phyloP scores from a whole-genome alignment of 83 land plant species.

The Larix sibirica region DNA sequence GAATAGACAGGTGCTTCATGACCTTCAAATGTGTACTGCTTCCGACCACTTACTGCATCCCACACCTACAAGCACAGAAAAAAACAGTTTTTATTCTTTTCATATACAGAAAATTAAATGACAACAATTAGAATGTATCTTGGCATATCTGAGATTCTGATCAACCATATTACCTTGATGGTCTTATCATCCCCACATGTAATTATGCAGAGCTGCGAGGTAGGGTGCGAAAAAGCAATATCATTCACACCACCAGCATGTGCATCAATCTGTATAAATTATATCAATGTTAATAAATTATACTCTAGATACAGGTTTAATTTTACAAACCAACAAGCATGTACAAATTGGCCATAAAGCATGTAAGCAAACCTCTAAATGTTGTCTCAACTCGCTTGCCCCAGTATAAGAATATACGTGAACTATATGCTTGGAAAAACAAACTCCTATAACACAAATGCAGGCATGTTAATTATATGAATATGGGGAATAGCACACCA shows the following conservation, averaged over 20 bases:
- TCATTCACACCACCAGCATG: conserved; percentile 77
- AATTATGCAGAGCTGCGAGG: conserved; percentile 60
- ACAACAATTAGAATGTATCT: neutral
- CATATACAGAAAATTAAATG: neutral
- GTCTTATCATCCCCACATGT: conserved; percentile 88
- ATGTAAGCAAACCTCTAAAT: conserved; percentile 46
- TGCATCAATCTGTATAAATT: conserved; percentile 69
- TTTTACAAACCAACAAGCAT: neutral
- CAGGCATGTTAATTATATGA: neutral
- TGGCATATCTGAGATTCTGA: neutral
- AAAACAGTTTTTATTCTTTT: neutral
- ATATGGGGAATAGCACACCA: neutral
- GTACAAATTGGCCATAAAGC: neutral
- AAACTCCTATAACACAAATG: conserved; percentile 53
- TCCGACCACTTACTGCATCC: conserved; percentile 84
- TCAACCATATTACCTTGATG: conserved; percentile 57
- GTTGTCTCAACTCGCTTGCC: conserved; percentile 64
- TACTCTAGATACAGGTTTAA: neutral
- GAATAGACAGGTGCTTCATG: conserved; percentile 98
- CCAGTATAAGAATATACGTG: conserved; percentile 68
- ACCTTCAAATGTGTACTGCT: conserved; percentile 82
- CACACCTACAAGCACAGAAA: conserved; percentile 61
- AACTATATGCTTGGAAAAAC: conserved; percentile 81
- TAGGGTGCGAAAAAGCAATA: conserved; percentile 67
- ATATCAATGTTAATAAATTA: neutral